Base-by-base conservation (phyloP, 495 filamentous ascomycete genomes). In the Parachaetomium inaequale region DNA sequence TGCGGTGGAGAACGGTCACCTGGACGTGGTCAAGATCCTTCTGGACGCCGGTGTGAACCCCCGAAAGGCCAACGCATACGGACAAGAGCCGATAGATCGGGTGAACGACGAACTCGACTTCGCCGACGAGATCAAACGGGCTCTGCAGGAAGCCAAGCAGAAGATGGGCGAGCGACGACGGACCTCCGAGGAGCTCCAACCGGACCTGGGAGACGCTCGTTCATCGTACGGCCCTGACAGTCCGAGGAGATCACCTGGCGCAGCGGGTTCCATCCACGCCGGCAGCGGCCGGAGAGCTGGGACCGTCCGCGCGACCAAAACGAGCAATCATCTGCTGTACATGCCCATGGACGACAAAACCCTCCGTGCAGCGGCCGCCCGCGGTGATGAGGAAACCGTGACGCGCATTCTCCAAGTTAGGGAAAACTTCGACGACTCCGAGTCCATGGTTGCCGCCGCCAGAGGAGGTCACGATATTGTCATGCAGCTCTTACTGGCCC, bases 1-100 rank as follows among this genome's bases (percentile, higher is more conserved):
- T 78, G 94, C 94, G 0, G 89, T 96, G 29, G 93, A 97, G 66
- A 98, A 98, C 69, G 89, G 91, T 2, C 90, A 98, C 69, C 70
- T 95, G 5, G 90, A 88, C n/a, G 92, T 97, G 12, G 91, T 98
- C 21, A 90, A 87, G 69, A 79, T 95, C 12, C 75, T 97, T 29
- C 81, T 98, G 10, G 85, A 88, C 34, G 89, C 90, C 25, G 91
- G 92, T 32, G 92, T 93, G 7, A 93, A 98, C 66, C 95, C 94
- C 21, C 87, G 90, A 45, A 88, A 88, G 60, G 83, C 91, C 17
- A 96, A 98, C 71, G 85, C 86, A 2, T 87, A 91, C 66, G 94
- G 94, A 7, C 84, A 93, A 68, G 90, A 94, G 61, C 92, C 93
- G 2, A 82, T 93, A 32, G 93, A 97, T 63, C 79, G 93, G 58